These are phyloP conservation scores for Lipomyces spencermartinsiae DNA, from an alignment of 805 yeast genomes.

Conservation along the genomic window DNA sequence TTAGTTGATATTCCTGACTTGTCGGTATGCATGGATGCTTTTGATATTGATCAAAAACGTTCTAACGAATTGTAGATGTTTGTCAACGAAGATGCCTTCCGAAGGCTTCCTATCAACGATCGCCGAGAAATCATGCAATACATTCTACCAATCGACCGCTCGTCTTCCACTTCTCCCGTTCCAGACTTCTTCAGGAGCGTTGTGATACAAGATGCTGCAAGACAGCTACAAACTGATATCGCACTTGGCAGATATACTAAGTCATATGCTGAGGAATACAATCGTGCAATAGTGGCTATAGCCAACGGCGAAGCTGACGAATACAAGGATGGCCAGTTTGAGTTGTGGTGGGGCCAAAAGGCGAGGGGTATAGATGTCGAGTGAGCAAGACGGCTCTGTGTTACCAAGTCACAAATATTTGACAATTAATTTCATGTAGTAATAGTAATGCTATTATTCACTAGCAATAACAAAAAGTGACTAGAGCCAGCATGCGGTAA, in stretches of 20 bases:
- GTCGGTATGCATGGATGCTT: background rate
- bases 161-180: background rate
- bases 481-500: too few relatives aligned
- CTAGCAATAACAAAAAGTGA: too few relatives aligned
- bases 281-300: background rate
- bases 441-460: too few relatives aligned
- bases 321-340: conserved; percentile 19
- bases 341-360: conserved; percentile 25
- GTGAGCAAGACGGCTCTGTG: background rate
- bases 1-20: conserved; percentile 6
- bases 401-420: too few relatives aligned
- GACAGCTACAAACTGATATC: conserved; percentile 16
- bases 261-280: background rate
- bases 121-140: background rate
- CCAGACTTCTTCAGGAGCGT: conserved; percentile 12
- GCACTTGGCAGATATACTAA: conserved; percentile 12
- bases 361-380: conserved; percentile 3
- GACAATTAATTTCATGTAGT: too few relatives aligned
- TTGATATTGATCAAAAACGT: background rate
- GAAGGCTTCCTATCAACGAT: background rate
- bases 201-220: conserved; percentile 10
- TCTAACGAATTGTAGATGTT: conserved; percentile 4
- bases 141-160: conserved; percentile 2
- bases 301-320: background rate
- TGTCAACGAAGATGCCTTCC: conserved; percentile 4